Base-by-base conservation (phyloP, 805 yeast species). In the Kuraishia capsulata region DNA sequence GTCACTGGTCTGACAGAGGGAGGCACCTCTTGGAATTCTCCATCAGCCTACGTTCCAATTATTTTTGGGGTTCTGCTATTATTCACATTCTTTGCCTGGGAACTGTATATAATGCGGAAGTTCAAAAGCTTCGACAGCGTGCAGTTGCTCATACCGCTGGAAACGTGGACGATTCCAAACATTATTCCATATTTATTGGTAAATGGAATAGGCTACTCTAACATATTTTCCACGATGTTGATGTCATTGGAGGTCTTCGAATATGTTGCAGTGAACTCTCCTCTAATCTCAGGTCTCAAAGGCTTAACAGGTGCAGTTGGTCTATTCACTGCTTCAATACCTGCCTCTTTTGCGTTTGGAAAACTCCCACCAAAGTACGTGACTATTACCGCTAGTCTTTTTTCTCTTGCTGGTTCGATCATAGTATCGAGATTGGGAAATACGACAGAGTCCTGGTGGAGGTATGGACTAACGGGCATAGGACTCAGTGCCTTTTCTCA, bases 1-100 rank as follows among this genome's bases (percentile, higher is more conserved):
- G 66, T 68, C 20, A 53, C 64, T 8, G 76, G 72, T 0, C 51
- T 69, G 34, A 67, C 70, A 0, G 65, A 67, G 44, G 72, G 69
- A 18, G 73, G 73, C 19, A 58, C 56, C 4, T 48, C 51, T 1
- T 70, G 75, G 74, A 51, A 52, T 3, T 39, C 54, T 1, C 65
- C 73, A 1, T 48, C 52, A 14, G 63, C 65, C 1, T 67, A 67
- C 42, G 67, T 65, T 13, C 60, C 73, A 0, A 41, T 69, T 1
- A 50, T 62, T 2, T 40, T 69, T 37, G 74, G 73, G 1, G 36
- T 60, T 10, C 18, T 62, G 3, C 37, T 61, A n/a, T 35, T 64
- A 3, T 14, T 52, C 4, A 23, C 37, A 4, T 56, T 51, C 30
- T 44, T 58, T 20, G 17, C 52, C 4, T 61, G 52, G 49, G 74